A percentile compares a stretch with the other conserved stretches of the same genome.
Conservation (phyloP, 2,329 filamentous ascomycete species). For the Beauveria brongniartii region DNA sequence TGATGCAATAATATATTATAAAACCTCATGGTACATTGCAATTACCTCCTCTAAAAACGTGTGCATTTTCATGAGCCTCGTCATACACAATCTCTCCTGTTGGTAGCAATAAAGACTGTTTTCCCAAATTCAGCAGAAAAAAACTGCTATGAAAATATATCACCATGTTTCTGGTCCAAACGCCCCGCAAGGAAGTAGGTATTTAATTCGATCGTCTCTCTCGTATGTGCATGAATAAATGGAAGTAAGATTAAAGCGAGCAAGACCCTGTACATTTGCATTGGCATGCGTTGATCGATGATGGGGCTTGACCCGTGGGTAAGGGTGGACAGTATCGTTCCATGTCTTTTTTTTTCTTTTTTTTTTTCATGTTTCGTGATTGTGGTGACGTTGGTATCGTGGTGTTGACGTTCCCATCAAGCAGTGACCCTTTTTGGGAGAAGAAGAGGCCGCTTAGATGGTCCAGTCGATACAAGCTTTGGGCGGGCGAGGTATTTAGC, state of each 20-base stretch:
- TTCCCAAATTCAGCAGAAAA: not conserved
- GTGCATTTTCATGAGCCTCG: not conserved
- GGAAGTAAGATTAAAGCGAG: conserved; percentile 3
- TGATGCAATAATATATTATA: conserved; percentile 1
- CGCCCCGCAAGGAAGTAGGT: conserved; percentile 8
- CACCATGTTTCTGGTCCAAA: conserved; percentile 2
- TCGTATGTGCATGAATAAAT: conserved; percentile 9
- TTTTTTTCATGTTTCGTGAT: not conserved
- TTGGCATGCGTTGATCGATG: not conserved
- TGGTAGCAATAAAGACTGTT: conserved; percentile 3
- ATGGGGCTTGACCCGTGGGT: not conserved
- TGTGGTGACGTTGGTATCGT: conserved; percentile 1
- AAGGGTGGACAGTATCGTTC: conserved; percentile 3
- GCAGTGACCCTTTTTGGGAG: not conserved
- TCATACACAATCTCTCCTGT: not conserved
- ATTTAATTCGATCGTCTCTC: conserved; percentile 6
- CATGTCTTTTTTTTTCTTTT: not conserved
- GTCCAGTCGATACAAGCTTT: not conserved
- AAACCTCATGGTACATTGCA: conserved; percentile 1
- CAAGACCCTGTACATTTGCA: not conserved
- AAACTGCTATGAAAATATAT: not conserved
- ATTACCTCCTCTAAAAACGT: conserved; percentile 8
- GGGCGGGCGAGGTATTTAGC: conserved; percentile 27
- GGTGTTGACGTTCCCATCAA: not conserved
- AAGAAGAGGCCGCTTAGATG: too few relatives aligned